Percentiles rank a stretch among this genome's conserved stretches.
These are phyloP conservation scores for Calonectria henricotiae DNA, from an alignment of 2,329 filamentous ascomycete species.

Conservation along the genomic window DNA sequence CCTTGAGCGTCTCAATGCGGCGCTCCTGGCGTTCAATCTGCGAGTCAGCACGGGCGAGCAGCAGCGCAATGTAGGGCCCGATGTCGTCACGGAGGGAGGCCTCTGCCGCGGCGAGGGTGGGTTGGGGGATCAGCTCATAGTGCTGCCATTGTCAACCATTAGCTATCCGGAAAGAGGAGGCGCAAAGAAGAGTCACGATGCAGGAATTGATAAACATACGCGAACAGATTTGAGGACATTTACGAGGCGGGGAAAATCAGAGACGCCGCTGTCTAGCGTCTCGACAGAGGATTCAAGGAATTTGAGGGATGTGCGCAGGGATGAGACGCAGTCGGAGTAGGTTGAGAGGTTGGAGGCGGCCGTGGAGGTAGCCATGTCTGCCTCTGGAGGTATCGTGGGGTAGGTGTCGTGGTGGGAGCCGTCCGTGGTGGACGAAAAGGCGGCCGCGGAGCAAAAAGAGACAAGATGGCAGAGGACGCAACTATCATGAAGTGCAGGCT, in stretches of 20 bases:
- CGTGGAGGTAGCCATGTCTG: constrained; percentile 46
- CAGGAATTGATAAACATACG: constrained; percentile 58
- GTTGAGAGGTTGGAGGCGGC: constrained; percentile 54
- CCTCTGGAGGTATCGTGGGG: constrained; percentile 30
- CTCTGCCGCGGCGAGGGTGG: constrained; percentile 86
- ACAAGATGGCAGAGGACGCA: constrained; percentile 21
- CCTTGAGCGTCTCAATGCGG: constrained; percentile 87
- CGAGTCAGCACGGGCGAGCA: constrained; percentile 86
- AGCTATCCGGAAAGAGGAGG: background rate
- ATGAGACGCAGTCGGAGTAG: constrained; percentile 74
- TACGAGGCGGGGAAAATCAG: constrained; percentile 72
- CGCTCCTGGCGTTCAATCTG: constrained; percentile 88
- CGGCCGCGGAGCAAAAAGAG: constrained; percentile 20
- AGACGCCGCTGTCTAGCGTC: constrained; percentile 71
- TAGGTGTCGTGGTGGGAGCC: constrained; percentile 20
- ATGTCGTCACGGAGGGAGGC: constrained; percentile 90
- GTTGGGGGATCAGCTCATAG: constrained; percentile 92
- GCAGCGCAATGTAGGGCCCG: constrained; percentile 85
- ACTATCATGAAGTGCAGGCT: constrained; percentile 22
- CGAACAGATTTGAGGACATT: constrained; percentile 73
- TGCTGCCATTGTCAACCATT: constrained; percentile 72
- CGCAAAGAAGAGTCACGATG: constrained; percentile 2
- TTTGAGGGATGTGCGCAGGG: constrained; percentile 73
- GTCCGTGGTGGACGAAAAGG: background rate
- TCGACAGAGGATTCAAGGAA: constrained; percentile 75